These are phyloP conservation scores for Verticillium zaregamsianum DNA, from an alignment of 2,329 filamentous ascomycete genomes.

Conservation along the genomic window DNA sequence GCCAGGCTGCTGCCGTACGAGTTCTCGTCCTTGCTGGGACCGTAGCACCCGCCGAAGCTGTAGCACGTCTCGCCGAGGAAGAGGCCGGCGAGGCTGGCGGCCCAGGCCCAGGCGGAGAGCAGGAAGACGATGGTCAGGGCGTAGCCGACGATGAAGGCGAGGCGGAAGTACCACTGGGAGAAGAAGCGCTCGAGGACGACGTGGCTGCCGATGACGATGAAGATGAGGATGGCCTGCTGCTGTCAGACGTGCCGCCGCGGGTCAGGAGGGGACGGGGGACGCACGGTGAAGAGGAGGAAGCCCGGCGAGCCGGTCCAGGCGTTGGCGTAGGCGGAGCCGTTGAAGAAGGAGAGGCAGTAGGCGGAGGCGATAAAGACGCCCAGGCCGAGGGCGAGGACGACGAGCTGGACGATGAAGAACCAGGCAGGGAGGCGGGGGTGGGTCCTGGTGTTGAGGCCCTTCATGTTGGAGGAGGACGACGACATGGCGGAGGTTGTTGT, in stretches of 20 bases:
- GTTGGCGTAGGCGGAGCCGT: conserved; percentile 10
- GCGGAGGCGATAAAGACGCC: conserved; percentile 34
- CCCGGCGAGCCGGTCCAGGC: conserved; percentile 29
- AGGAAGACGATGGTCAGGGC: conserved; percentile 37
- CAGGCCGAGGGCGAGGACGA: conserved; percentile 33
- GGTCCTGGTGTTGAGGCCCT: conserved; percentile 30
- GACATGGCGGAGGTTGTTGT: background rate
- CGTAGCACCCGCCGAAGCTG: conserved; percentile 15
- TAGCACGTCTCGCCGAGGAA: conserved; percentile 15
- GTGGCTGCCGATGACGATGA: conserved; percentile 33
- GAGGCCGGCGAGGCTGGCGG: conserved; percentile 27
- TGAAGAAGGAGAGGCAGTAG: conserved; percentile 23
- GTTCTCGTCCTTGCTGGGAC: conserved; percentile 11
- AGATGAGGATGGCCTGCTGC: conserved; percentile 34
- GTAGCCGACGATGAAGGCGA: conserved; percentile 30
- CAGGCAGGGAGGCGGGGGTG: conserved; percentile 30
- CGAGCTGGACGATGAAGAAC: conserved; percentile 31
- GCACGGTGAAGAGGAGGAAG: conserved; percentile 44
- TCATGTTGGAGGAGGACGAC: conserved; percentile 1
- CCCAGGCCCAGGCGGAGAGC: conserved; percentile 38
- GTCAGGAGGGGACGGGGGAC: conserved; percentile 10
- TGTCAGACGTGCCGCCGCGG: conserved; percentile 3
- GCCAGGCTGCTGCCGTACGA: conserved; percentile 26
- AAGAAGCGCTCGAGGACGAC: conserved; percentile 30
- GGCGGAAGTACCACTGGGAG: conserved; percentile 32